Evolutionary conservation across 1,284 basidiomycete species (phyloP), one percentile per base, ranked within the genome.

Genomic region (Leccinum colubrinum): DNA sequence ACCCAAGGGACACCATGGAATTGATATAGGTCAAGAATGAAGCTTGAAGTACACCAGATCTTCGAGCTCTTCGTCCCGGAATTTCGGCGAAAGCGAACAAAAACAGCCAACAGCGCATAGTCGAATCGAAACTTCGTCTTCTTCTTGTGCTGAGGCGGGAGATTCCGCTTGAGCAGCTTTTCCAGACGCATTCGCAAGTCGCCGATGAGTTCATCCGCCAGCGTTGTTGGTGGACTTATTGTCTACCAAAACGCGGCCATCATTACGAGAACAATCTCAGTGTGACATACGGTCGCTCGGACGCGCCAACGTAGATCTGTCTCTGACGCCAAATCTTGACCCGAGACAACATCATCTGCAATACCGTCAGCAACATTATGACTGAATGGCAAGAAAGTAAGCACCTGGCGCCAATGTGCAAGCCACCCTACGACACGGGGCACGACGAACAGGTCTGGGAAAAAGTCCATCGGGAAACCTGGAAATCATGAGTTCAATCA

Each of bases 21-120:
- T 71, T 97, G 95, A 74, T 96, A 95, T 0, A 96, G 83, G 71
- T 98, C 97, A 55, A 98, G 82, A 22, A 97, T 84, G 76, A 97
- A 98, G 77, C 30, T 33, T 33, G 30, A 33, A 33, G 30, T 97
- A 97, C 6, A 95, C 86, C 46, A 98, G 78, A 72, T 99, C 97
- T 73, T 99, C 97, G 14, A 98, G 80, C 70, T 98, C 97, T 72
- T 99, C 97, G 67, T 97, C 93, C 25, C 86, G 84, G 67, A 91
- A 94, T 66, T 87, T 86, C 0, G 91, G 86, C 1, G 90, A 86
- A 1, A 99, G 80, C 0, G 88, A 87, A 0, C 93, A 88, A 70
- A 99, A 93, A 74, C 93, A 94, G 90, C 85, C n/a, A 98, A 77
- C 3, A 98, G 78, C 2, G 81, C 76, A 64, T 94, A 86, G 69